Evolutionary conservation across 2,329 filamentous ascomycete genomes (phyloP), one percentile per base, ranked within the genome.

Genomic region (Colletotrichum navitas): DNA sequence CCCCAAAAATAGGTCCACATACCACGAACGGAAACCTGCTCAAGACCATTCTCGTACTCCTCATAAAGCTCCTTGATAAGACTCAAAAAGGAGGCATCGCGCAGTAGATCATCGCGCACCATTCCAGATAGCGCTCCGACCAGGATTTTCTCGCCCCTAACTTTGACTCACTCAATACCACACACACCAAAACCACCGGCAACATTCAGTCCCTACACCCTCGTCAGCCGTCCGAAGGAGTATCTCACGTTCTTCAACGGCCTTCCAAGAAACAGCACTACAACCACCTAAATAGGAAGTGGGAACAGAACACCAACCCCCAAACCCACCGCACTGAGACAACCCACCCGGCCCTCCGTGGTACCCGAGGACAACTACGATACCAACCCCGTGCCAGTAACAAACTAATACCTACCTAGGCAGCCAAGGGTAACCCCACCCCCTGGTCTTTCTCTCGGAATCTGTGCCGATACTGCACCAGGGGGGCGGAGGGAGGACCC

Each of bases 271-370:
- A 29, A 7, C 1, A 26, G n/a, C 24, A 24, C 7, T 21, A 39
- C 34, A 18, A 16, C 29, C 47, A 36, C 4, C 24, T 43, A 32
- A 18, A n/a, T 14, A 51, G 26, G 41, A 43, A 51, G 29, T 32
- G 47, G 66, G 18, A 52, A 47, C 61, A 3, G 12, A 21, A 43
- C 14, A 36, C 11, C 18, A 24, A 32, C 39, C 21, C 49, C 29
- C 18, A 55, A 36, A 59, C 59, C 65, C 68, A 71, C 68, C 39
- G 63, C n/a, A 55, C 65, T 71, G 64, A 71, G 65, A 71, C 65
- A 63, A 21, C 34, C n/a, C 21, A 61, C 55, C 52, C 43, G 56
- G 18, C 64, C 39, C 59, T 58, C 51, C 64, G 39, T 32, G 34
- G 34, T 36, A 54, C 47, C 65, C 65, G 65, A 60, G 63, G 59